A percentile compares a stretch with the other conserved stretches of the same genome.
These are phyloP conservation scores for Suhomyces guaymorum DNA, from an alignment of 1,139 yeast genomes.

Conservation along the genomic window DNA sequence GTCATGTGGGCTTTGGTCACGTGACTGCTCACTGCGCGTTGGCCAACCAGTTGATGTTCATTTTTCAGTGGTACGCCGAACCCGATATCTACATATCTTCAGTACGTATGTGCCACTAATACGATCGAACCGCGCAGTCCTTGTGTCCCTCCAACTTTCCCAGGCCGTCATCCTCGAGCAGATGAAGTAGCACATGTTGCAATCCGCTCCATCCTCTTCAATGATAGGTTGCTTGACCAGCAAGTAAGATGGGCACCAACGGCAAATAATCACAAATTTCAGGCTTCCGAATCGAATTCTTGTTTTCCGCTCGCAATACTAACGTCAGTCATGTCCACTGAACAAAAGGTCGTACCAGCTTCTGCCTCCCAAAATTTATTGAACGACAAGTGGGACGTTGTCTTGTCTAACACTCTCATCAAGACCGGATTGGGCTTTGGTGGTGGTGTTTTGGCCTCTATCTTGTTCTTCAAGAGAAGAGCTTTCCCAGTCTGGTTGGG, in stretches of 20 bases:
- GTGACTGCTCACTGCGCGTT: constrained; percentile 4
- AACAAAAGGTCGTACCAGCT: constrained; percentile 34
- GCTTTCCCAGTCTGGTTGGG: constrained; percentile 98
- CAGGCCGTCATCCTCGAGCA: no score
- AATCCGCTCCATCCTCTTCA: background rate
- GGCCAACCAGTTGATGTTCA: constrained; percentile 14
- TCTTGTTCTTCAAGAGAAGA: constrained; percentile 86
- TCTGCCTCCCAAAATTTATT: constrained; percentile 54
- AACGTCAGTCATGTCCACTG: constrained; percentile 17
- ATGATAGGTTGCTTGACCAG: no score
- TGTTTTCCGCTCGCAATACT: background rate
- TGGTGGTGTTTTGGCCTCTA: constrained; percentile 94
- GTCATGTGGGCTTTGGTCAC: no score
- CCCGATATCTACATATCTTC: no score
- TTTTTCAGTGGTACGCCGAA: no score
- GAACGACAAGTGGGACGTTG: constrained; percentile 96
- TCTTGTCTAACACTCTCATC: constrained; percentile 88
- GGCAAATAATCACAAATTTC: no score
- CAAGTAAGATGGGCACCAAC: no score
- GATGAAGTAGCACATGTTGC: no score
- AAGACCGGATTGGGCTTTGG: constrained; percentile 98
- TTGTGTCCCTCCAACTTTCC: no score
- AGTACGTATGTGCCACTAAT: no score
- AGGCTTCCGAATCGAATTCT: background rate
- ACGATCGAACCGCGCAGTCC: no score